phyloP scores from a whole-genome alignment of 306 rosid genomes.

The Trifolium subterraneum region DNA sequence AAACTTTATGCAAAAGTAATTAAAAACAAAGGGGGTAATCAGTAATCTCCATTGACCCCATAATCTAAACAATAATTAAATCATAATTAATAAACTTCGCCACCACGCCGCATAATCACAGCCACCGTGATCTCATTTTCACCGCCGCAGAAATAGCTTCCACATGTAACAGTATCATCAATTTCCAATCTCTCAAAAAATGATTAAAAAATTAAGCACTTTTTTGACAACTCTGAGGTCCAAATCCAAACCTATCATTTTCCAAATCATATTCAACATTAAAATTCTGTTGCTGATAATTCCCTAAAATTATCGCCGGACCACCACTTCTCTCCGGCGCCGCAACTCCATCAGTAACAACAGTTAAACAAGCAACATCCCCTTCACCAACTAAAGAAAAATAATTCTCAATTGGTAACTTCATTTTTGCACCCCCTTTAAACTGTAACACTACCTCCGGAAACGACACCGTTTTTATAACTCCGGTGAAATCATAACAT shows the following conservation, averaged over 20 bases:
- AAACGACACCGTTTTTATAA: conserved; percentile 36
- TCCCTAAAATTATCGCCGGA: conserved; percentile 84
- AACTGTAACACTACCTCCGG: conserved; percentile 70
- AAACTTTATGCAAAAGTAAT: conserved; percentile 5
- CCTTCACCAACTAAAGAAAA: conserved; percentile 54
- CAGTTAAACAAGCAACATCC: conserved; percentile 62
- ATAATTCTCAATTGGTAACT: conserved; percentile 60
- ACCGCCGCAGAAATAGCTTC: not conserved
- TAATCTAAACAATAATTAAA: not conserved
- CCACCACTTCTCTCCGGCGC: conserved; percentile 47
- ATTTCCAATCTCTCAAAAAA: not conserved
- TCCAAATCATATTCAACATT: conserved; percentile 77
- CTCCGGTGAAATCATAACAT: conserved; percentile 59
- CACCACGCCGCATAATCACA: not conserved
- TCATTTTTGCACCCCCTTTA: conserved; percentile 89
- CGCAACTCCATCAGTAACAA: conserved; percentile 48
- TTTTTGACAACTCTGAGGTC: conserved; percentile 53
- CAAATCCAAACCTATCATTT: conserved; percentile 68
- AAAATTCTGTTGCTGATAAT: conserved; percentile 82
- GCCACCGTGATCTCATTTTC: conserved; percentile 9
- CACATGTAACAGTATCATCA: not conserved
- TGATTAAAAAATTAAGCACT: not conserved
- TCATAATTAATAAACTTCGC: not conserved
- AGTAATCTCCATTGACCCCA: conserved; percentile 12
- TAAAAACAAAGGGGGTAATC: not conserved